Percentiles rank a stretch among this genome's conserved stretches.
Conservation (phyloP, 805 yeast genomes). For the Brettanomyces anomalus region DNA sequence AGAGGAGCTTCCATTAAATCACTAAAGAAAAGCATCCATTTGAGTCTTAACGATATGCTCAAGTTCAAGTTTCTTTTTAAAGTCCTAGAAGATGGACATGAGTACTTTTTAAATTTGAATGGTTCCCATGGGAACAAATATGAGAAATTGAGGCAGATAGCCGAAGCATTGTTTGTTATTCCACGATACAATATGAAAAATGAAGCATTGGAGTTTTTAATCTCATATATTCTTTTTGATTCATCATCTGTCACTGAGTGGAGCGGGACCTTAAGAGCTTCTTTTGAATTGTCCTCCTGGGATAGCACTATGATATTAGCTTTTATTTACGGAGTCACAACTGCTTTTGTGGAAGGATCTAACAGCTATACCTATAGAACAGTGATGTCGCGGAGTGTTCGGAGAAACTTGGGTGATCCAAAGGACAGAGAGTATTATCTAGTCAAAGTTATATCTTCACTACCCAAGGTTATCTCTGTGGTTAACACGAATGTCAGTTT, state of each 20-base stretch:
- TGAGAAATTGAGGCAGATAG: slow-evolving; percentile 16
- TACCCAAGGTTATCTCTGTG: slow-evolving; percentile 14
- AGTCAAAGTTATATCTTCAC: slow-evolving; percentile 7
- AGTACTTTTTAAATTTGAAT: slow-evolving; percentile 14
- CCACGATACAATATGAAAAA: slow-evolving; percentile 24
- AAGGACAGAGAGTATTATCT: slow-evolving; percentile 10
- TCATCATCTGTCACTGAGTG: slow-evolving; percentile 26
- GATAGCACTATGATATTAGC: slow-evolving; percentile 28
- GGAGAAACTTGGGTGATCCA: neutral
- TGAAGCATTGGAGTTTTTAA: slow-evolving; percentile 29
- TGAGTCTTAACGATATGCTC: slow-evolving; percentile 23
- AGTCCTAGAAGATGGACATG: slow-evolving; percentile 23
- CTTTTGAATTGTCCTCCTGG: slow-evolving; percentile 15
- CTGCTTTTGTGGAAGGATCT: slow-evolving; percentile 22
- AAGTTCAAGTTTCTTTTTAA: slow-evolving; percentile 21
- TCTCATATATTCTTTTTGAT: slow-evolving; percentile 37
- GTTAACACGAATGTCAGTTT: slow-evolving; percentile 6
- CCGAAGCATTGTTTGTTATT: slow-evolving; percentile 26
- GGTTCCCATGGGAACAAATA: slow-evolving; percentile 4
- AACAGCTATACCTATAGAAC: slow-evolving; percentile 10
- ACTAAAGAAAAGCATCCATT: slow-evolving; percentile 9
- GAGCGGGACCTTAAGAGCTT: slow-evolving; percentile 23
- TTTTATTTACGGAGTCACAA: slow-evolving; percentile 32
- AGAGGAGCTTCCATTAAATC: slow-evolving; percentile 25
- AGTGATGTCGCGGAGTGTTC: slow-evolving; percentile 11